Percentiles rank a stretch among this genome's conserved stretches.
Conservation (phyloP, 768 basidiomycete genomes). For the Termitomyces bulborhizus region DNA sequence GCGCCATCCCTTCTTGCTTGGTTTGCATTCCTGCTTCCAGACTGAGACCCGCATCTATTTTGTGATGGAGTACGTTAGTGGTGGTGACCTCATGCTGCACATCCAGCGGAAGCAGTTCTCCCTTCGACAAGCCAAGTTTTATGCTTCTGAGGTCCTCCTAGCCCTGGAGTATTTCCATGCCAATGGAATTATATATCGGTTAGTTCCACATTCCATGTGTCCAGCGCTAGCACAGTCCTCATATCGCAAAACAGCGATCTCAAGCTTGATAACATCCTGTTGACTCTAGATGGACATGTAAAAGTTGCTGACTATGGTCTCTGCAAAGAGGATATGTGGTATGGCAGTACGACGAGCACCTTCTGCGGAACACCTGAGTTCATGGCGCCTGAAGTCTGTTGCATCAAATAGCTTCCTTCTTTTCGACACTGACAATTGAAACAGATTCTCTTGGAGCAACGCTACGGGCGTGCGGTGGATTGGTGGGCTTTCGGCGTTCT, state of each 20-base stretch:
- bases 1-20: slow-evolving; percentile 95
- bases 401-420: background rate
- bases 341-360: slow-evolving; percentile 91
- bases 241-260: slow-evolving; percentile 58
- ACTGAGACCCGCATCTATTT: slow-evolving; percentile 99
- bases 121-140: slow-evolving; percentile 97
- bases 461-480: slow-evolving; percentile 96
- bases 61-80: slow-evolving; percentile 99
- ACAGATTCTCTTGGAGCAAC: slow-evolving; percentile 97
- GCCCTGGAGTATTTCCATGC: slow-evolving; percentile 98
- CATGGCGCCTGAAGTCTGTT: slow-evolving; percentile 94
- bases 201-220: slow-evolving; percentile 17
- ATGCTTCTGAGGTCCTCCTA: slow-evolving; percentile 92
- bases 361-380: slow-evolving; percentile 99
- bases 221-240: background rate
- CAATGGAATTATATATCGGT: slow-evolving; percentile 99
- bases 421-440: background rate
- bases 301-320: slow-evolving; percentile 99
- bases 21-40: slow-evolving; percentile 98
- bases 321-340: slow-evolving; percentile 99
- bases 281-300: slow-evolving; percentile 96
- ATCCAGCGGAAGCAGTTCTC: slow-evolving; percentile 99
- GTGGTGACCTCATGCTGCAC: slow-evolving; percentile 98
- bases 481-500: slow-evolving; percentile 99
- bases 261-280: slow-evolving; percentile 95